Evolutionary conservation across 2,329 filamentous ascomycete genomes (phyloP).

Genomic region (Pseudohalonectria lignicola): DNA sequence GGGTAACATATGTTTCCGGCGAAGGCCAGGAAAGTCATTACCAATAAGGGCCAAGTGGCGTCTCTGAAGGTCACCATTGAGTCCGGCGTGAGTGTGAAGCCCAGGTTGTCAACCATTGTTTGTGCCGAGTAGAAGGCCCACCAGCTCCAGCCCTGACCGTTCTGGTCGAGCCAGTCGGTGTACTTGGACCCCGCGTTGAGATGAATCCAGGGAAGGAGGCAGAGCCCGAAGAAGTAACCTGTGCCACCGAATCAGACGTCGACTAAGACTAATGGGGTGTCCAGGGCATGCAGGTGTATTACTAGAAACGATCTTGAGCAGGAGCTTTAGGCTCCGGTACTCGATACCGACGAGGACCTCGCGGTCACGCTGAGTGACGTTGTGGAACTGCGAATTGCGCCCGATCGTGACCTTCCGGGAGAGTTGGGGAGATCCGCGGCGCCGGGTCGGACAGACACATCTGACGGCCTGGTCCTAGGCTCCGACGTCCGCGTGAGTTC

Average conservation of each 20-base stretch:
- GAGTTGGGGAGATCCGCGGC: conserved; percentile 24
- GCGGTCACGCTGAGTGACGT: conserved; percentile 21
- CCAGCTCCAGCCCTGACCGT: conserved; percentile 30
- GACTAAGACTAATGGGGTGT: not conserved
- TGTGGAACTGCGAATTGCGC: conserved; percentile 30
- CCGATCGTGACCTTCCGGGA: conserved; percentile 28
- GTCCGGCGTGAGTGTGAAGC: conserved; percentile 42
- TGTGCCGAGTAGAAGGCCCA: conserved; percentile 39
- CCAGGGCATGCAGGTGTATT: not conserved
- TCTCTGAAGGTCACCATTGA: conserved; percentile 39
- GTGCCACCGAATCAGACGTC: conserved; percentile 2
- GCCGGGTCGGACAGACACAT: not conserved
- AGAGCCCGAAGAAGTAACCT: conserved; percentile 34
- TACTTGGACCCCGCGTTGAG: conserved; percentile 25
- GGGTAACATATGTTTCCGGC: conserved; percentile 47
- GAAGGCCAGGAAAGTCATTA: conserved; percentile 36
- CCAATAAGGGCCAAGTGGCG: conserved; percentile 28
- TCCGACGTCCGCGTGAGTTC: not conserved
- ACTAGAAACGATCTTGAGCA: conserved; percentile 28
- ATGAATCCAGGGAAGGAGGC: conserved; percentile 35
- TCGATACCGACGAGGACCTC: conserved; percentile 40
- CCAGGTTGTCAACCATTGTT: conserved; percentile 36
- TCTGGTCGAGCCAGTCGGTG: conserved; percentile 22
- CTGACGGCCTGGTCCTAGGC: not conserved
- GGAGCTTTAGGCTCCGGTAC: conserved; percentile 33